Evolutionary conservation across 2,329 filamentous ascomycete genomes (phyloP).

Genomic region (Cryphonectria japonica): DNA sequence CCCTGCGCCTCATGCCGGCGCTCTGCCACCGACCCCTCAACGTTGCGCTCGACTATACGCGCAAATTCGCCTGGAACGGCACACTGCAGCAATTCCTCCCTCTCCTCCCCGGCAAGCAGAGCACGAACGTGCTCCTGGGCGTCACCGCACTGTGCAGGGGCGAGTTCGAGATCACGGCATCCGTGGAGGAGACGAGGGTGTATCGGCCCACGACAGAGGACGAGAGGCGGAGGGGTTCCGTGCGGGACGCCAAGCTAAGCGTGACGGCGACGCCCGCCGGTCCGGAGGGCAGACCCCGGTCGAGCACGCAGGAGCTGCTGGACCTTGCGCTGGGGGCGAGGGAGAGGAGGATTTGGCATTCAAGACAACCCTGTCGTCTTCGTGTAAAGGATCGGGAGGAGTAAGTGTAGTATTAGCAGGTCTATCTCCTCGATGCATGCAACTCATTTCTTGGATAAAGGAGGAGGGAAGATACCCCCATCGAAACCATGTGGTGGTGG

Average conservation of each 20-base stretch:
- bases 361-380: constrained; percentile 59
- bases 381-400: constrained; percentile 52
- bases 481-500: background rate
- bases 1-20: constrained; percentile 77
- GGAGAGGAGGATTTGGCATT: constrained; percentile 68
- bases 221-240: constrained; percentile 34
- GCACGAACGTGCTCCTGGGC: constrained; percentile 66
- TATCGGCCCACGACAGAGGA: constrained; percentile 42
- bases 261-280: constrained; percentile 28
- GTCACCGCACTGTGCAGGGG: constrained; percentile 78
- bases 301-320: constrained; percentile 60
- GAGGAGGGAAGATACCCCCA: background rate
- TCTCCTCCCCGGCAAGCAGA: constrained; percentile 60
- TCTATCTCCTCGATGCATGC: background rate
- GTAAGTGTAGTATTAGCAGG: background rate
- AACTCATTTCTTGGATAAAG: background rate
- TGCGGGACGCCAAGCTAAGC: constrained; percentile 33
- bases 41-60: constrained; percentile 77
- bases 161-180: constrained; percentile 79
- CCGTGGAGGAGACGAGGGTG: constrained; percentile 77
- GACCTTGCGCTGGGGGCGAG: constrained; percentile 61
- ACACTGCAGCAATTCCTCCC: constrained; percentile 77
- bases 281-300: constrained; percentile 43
- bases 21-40: constrained; percentile 73
- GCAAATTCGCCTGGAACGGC: constrained; percentile 84